Conservation (phyloP, 768 basidiomycete genomes). For the Lactarius evosmus region DNA sequence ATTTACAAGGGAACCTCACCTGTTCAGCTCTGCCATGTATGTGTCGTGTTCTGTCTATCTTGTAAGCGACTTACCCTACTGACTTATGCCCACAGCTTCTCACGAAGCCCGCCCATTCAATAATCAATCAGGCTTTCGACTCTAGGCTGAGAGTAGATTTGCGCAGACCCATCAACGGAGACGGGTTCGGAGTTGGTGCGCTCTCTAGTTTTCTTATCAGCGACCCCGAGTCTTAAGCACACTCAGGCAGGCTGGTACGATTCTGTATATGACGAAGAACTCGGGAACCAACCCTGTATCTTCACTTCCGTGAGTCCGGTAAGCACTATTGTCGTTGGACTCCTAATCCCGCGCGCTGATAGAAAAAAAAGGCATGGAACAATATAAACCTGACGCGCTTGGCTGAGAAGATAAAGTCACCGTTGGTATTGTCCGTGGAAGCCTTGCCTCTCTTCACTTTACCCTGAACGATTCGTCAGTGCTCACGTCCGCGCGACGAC, state of each 20-base stretch:
- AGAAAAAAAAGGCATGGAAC: slow-evolving; percentile 80
- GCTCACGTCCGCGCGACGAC: slow-evolving; percentile 94
- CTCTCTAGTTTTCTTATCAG: slow-evolving; percentile 7
- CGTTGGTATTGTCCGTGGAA: slow-evolving; percentile 79
- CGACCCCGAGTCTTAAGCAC: slow-evolving; percentile 4
- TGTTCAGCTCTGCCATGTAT: slow-evolving; percentile 83
- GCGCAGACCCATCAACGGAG: slow-evolving; percentile 86
- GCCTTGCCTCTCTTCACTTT: neutral
- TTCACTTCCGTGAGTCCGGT: slow-evolving; percentile 95
- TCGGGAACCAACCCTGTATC: slow-evolving; percentile 87
- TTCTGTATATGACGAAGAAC: slow-evolving; percentile 74
- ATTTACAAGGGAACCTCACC: slow-evolving; percentile 96
- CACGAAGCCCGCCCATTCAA: slow-evolving; percentile 90
- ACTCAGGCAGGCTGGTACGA: slow-evolving; percentile 83
- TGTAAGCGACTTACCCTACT: neutral
- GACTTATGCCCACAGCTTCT: slow-evolving; percentile 54
- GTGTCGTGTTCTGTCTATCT: slow-evolving; percentile 16
- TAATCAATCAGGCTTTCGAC: slow-evolving; percentile 97
- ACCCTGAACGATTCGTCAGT: slow-evolving; percentile 37
- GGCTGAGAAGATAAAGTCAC: slow-evolving; percentile 96
- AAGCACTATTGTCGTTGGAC: slow-evolving; percentile 30
- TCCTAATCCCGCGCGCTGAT: neutral
- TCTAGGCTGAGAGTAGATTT: slow-evolving; percentile 81
- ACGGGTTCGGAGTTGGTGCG: slow-evolving; percentile 94
- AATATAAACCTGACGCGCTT: slow-evolving; percentile 90